Evolutionary conservation across 2,329 filamentous ascomycete species (phyloP).

Genomic region (Domatiomyces catenatus): DNA sequence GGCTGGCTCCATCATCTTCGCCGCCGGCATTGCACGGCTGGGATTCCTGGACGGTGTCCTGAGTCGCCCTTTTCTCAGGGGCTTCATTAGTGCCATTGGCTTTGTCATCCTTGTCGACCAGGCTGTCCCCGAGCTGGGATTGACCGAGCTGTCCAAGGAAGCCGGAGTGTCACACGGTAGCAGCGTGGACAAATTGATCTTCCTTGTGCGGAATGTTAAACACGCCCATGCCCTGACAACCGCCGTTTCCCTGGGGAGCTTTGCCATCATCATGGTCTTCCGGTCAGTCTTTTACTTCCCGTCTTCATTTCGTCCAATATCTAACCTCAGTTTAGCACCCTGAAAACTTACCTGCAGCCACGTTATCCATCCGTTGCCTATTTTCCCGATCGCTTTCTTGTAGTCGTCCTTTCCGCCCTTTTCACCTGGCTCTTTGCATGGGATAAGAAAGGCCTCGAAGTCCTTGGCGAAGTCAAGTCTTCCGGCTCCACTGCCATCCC

Average conservation of each 20-base stretch:
- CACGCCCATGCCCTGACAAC: constrained; percentile 60
- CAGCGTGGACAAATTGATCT: constrained; percentile 69
- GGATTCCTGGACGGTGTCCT: constrained; percentile 92
- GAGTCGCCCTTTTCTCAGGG: constrained; percentile 77
- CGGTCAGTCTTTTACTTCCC: constrained; percentile 40
- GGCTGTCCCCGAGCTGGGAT: constrained; percentile 74
- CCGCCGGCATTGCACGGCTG: constrained; percentile 67
- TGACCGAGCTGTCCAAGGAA: constrained; percentile 50
- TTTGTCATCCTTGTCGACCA: constrained; percentile 95
- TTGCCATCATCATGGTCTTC: constrained; percentile 79
- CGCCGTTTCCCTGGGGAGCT: constrained; percentile 61
- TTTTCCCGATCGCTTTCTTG: constrained; percentile 76
- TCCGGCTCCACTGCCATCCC: constrained; percentile 55
- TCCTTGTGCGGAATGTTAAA: constrained; percentile 53
- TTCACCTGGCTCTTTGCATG: constrained; percentile 63
- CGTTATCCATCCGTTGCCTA: constrained; percentile 70
- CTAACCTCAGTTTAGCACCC: constrained; percentile 39
- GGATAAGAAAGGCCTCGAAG: constrained; percentile 63
- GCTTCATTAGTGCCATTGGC: constrained; percentile 94
- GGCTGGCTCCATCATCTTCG: constrained; percentile 74
- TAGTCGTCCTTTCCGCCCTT: constrained; percentile 72
- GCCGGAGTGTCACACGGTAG: constrained; percentile 59
- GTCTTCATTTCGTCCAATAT: background rate
- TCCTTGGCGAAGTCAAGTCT: constrained; percentile 69
- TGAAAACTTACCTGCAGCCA: constrained; percentile 68